Evolutionary conservation across 83 land plant species (phyloP), one percentile per base, ranked within the genome.

Genomic region (Larix sibirica): DNA sequence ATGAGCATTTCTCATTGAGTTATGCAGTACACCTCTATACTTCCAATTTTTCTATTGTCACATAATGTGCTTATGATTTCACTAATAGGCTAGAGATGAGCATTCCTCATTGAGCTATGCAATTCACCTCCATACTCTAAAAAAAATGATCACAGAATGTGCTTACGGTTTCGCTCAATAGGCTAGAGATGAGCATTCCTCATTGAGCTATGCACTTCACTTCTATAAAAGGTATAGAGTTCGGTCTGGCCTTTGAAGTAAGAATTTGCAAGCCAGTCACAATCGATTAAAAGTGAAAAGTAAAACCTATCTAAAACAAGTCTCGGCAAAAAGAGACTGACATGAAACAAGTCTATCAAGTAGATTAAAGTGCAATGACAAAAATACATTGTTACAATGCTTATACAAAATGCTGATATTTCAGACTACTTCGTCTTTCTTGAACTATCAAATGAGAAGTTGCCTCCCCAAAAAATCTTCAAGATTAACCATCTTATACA

Each of bases 341-440:
- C 4, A 38, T 21, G n/a, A 33, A 10, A 17, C 44, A 69, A 40
- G 74, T 36, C 74, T 36, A 69, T 14, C 42, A 68, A 68, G 18
- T 20, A 68, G 44, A 69, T 18, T 54, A 28, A 28, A 36, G 74
- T 17, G n/a, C 21, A 36, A 20, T 20, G 75, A 7, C 12, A 38
- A 18, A 36, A 38, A 69, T 20, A 38, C 10, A 54, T 54, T 54
- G 58, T 10, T 38, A 20, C 2, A 40, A 69, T 28, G 18, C 36
- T 36, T 70, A 18, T 70, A 36, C n/a, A 20, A 70, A 70, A 70
- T 54, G 47, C 75, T 70, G 75, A 38, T 42, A 70, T 20, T 70
- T 17, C 40, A 70, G 75, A 20, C n/a, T 70, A 14, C 13, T 50
- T 6, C 21, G 7, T 69, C 7, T 69, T 36, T 69, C 16, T 3